Evolutionary conservation across 2,329 filamentous ascomycete species (phyloP).

Genomic region (Mariannaea sp.): DNA sequence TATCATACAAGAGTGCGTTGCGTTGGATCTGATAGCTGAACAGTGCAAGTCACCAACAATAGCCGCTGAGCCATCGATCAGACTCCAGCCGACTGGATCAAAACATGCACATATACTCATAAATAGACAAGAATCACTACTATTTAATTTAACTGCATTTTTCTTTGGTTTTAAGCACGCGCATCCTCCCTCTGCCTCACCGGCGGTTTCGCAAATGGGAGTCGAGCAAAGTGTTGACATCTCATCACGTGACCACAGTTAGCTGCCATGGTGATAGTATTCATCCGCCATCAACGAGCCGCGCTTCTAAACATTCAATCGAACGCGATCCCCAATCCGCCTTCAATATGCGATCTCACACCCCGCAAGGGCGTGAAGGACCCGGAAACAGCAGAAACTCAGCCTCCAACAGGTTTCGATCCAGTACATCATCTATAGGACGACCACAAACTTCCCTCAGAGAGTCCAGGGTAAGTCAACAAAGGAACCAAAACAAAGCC

Average conservation of each 20-base stretch:
- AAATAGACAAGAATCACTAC: too few species aligned
- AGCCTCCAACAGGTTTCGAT: constrained; percentile 41
- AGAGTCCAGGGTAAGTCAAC: constrained; percentile 47
- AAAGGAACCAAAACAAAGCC: constrained; percentile 30
- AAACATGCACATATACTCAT: too few species aligned
- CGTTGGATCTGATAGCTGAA: too few species aligned
- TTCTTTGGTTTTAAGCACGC: background rate
- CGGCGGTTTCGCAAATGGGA: background rate
- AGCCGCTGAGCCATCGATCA: too few species aligned
- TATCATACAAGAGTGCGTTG: too few species aligned
- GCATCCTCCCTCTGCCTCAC: too few species aligned
- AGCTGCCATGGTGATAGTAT: constrained; percentile 34
- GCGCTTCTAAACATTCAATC: constrained; percentile 8
- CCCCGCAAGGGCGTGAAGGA: constrained; percentile 41
- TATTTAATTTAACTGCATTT: too few species aligned
- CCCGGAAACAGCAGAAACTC: constrained; percentile 39
- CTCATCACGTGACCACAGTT: constrained; percentile 28
- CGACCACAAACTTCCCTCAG: constrained; percentile 44
- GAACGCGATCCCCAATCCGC: constrained; percentile 8
- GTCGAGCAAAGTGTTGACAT: too few species aligned
- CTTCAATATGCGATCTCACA: constrained; percentile 42
- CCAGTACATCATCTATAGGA: constrained; percentile 45
- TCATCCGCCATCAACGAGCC: constrained; percentile 21
- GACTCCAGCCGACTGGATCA: too few species aligned
- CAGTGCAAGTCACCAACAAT: too few species aligned